Percentiles rank a stretch among this genome's conserved stretches.
Evolutionary conservation across 306 rosid species (phyloP).

Genomic region (Styphnolobium japonicum): DNA sequence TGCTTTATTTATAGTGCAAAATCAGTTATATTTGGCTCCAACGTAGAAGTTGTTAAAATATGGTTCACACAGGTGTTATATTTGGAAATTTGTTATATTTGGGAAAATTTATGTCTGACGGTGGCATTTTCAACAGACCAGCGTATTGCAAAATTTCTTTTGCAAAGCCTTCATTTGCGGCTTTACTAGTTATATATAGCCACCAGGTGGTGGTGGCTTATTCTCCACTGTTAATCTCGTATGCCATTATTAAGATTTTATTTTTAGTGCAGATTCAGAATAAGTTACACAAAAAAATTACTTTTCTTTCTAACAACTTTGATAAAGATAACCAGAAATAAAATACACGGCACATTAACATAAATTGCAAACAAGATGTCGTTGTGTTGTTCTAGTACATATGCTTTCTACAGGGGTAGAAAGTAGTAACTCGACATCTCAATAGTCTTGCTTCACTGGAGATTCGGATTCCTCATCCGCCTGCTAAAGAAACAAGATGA

Average conservation of each 20-base stretch:
- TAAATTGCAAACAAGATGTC: background rate
- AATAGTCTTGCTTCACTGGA: slow-evolving; percentile 24
- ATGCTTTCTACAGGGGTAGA: background rate
- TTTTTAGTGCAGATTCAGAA: background rate
- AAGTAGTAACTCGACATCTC: background rate
- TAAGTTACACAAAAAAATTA: background rate
- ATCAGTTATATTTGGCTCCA: background rate
- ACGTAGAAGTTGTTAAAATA: too few species aligned
- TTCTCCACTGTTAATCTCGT: background rate
- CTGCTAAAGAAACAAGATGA: slow-evolving; percentile 27
- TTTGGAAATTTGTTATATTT: background rate
- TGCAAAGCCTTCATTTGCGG: slow-evolving; percentile 25
- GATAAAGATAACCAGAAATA: background rate
- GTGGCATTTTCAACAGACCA: background rate
- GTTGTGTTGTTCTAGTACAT: background rate
- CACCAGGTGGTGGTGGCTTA: background rate
- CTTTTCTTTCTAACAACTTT: too few species aligned
- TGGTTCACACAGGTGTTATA: slow-evolving; percentile 26
- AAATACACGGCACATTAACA: background rate
- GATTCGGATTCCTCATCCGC: slow-evolving; percentile 59
- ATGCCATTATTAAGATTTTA: background rate
- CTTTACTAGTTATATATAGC: slow-evolving; percentile 8
- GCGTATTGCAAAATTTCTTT: background rate
- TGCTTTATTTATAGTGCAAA: background rate
- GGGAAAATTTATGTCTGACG: background rate